Conservation (phyloP, 108 stramenopile genomes). For the Cyclotella choctawhatcheeana region DNA sequence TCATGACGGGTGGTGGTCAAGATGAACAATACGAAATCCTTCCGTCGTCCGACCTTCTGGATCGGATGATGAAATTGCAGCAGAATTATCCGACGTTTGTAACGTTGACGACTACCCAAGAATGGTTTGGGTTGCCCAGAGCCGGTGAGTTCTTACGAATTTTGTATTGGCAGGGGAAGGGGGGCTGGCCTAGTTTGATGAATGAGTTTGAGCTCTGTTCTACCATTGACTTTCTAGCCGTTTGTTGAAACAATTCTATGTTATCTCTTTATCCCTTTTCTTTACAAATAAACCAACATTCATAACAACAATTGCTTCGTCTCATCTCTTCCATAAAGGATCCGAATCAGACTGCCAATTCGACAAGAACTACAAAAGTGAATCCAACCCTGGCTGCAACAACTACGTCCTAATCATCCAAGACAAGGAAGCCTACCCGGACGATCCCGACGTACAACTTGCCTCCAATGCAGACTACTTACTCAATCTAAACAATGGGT, state of each 20-base stretch:
- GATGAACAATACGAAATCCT: slow-evolving; percentile 53
- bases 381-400: slow-evolving; percentile 61
- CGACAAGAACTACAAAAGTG: slow-evolving; percentile 28
- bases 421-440: slow-evolving; percentile 79
- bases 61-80: slow-evolving; percentile 50
- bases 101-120: slow-evolving; percentile 74
- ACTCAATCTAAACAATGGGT: slow-evolving; percentile 22
- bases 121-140: slow-evolving; percentile 69
- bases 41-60: slow-evolving; percentile 31
- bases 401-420: slow-evolving; percentile 83
- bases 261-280: no score
- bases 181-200: no score
- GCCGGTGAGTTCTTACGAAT: slow-evolving; percentile 70
- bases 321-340: neutral
- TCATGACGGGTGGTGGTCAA: neutral
- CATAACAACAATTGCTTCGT: neutral
- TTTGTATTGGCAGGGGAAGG: no score
- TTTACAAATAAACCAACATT: no score
- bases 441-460: slow-evolving; percentile 48
- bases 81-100: slow-evolving; percentile 66
- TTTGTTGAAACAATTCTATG: no score
- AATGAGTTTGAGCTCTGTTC: no score
- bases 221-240: no score
- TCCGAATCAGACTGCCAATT: slow-evolving; percentile 43
- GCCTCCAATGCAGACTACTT: slow-evolving; percentile 10